Evolutionary conservation across 768 basidiomycete genomes (phyloP), one percentile per base, ranked within the genome.

Genomic region (Podaxis sp.): DNA sequence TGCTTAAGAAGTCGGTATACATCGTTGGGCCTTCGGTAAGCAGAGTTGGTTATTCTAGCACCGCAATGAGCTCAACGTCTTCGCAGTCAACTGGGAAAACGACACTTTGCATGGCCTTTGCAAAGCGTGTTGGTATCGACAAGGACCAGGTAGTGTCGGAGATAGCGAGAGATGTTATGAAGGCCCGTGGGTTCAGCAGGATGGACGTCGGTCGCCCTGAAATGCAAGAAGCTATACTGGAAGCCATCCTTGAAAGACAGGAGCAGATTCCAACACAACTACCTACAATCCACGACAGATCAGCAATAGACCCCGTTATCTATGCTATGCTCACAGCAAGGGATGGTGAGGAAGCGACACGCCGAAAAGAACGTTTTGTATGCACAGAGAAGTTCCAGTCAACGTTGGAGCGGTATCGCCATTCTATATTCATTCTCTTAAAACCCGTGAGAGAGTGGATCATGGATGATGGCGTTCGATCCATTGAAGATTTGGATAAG

Each of bases 151-250:
- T 80, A 60, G 79, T 90, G 61, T 82, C 75, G 24, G 88, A 90
- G 70, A 83, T 87, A 22, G 88, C 88, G 2, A 77, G 88, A 29
- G 70, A 74, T 25, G 80, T 89, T 43, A 87, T 90, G 81, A 73
- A 68, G 57, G 67, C 66, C 7, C 75, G 77, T 19, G 85, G 85
- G 0, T 88, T 83, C 66, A 83, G 82, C 19, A 76, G 86, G 38
- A 68, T 77, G 24, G 78, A 86, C 57, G 77, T 84, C 22, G 76
- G 74, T 11, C 77, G 71, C 51, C 69, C 85, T 40, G 77, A 83
- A 61, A 89, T 90, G 88, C 88, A 89, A 70, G 65, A 72, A 46
- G 83, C 82, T 6, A 89, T 90, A 55, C 79, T 88, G 82, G 62
- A 77, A 5, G 83, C 81, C 1, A 86, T 90, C 61, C 63, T 86